Conservation (phyloP, 192 early-diverging fungal species). For the Coemansia sp. region DNA sequence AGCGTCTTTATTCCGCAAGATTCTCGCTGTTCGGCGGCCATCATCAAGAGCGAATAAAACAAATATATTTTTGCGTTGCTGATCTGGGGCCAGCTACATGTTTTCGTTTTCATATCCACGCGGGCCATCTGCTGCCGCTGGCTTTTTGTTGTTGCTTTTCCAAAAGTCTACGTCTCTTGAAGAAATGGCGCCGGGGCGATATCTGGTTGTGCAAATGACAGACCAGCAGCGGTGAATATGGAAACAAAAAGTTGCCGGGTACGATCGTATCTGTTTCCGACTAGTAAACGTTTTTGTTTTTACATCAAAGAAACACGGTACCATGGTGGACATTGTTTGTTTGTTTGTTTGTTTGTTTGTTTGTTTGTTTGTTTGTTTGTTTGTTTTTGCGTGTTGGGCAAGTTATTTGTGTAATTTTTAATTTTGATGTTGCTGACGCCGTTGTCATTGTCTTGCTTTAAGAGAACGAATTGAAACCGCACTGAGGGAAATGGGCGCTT, state of each 20-base stretch:
- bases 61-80: too few species aligned
- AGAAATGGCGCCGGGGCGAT: too few species aligned
- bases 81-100: too few species aligned
- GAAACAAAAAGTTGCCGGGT: neutral
- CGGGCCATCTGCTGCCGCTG: too few species aligned
- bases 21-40: neutral
- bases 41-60: neutral
- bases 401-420: neutral
- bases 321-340: neutral
- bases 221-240: too few species aligned
- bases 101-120: too few species aligned
- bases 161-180: neutral
- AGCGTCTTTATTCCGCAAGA: neutral
- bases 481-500: too few species aligned
- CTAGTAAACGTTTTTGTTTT: neutral
- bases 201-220: too few species aligned
- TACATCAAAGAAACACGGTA: neutral
- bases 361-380: too few species aligned
- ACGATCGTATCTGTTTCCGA: neutral
- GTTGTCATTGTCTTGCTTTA: too few species aligned
- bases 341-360: neutral
- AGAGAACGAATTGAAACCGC: too few species aligned
- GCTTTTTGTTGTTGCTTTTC: too few species aligned
- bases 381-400: neutral
- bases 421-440: neutral